Base-by-base conservation (phyloP, 2,329 filamentous ascomycete genomes). In the Capronia epimyces region DNA sequence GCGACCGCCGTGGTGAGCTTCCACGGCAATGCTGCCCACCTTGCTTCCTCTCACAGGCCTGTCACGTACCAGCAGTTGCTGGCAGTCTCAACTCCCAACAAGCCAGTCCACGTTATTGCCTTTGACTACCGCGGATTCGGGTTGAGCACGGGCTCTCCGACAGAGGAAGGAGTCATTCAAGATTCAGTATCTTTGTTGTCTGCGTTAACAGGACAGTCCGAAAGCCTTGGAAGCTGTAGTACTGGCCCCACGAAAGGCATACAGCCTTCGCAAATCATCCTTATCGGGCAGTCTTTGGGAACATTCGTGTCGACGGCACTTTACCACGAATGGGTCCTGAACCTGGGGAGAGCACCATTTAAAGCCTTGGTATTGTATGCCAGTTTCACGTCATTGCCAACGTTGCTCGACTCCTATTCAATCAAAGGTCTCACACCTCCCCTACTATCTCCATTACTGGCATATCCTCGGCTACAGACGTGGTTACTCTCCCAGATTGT, bases 231-330 rank as follows among this genome's bases (percentile, higher is more conserved):
- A 16, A 20, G 16, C 29, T 7, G 13, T 15, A 27, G 25, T 13
- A 9, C 18, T 12, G 15, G 21, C 31, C n/a, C 20, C 21, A 37
- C 34, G 9, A 22, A 36, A 12, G 72, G 78, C 0, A 76, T 96
- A 15, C 75, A 86, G 0, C 71, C 88, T 0, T 76, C 79, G 32
- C 82, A 82, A 21, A 93, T 95, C 56, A 81, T 91, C 2, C 74
- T 96, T 22, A 72, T 94, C 2, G 91, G 90, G 15, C 90, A 96
- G 62, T 93, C 86, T 62, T 77, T 97, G 0, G 91, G 91, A 20
- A 95, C 91, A 0, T 90, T 87, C 0, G 87, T 96, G 1, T 82
- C 84, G 4, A 79, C 83, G 40, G 90, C 82, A 2, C 81, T 87
- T 1, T 83, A 58, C 37, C 54, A 62, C 41, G 56, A 57, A 25